Percentiles rank a stretch among this genome's conserved stretches.
Conservation (phyloP, 148 eudicot genomes). For the Camellia granthamiana region DNA sequence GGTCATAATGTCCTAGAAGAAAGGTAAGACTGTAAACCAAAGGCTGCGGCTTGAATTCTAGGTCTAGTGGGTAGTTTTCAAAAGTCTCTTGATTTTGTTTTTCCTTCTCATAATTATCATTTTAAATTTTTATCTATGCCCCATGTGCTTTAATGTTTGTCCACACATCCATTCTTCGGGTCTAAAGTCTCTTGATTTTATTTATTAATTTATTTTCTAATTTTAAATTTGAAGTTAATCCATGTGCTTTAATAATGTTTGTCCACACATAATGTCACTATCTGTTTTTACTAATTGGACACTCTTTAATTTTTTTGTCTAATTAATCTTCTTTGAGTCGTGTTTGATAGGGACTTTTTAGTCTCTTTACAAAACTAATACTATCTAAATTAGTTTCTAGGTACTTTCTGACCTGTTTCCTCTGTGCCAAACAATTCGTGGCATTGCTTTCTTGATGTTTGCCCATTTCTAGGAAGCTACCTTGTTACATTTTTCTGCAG, state of each 20-base stretch:
- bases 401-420: constrained; percentile 5
- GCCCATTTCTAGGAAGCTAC: background rate
- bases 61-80: background rate
- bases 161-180: background rate
- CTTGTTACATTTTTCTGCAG: background rate
- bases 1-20: background rate
- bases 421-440: constrained; percentile 2
- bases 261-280: background rate
- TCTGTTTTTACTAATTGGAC: background rate
- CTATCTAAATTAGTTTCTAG: background rate
- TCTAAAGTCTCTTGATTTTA: too few relatives aligned
- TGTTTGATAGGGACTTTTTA: constrained; percentile 1
- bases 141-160: background rate
- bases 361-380: background rate
- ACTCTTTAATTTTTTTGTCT: background rate
- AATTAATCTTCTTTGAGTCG: background rate
- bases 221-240: background rate
- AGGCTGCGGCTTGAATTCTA: background rate
- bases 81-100: background rate
- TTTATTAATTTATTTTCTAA: too few relatives aligned
- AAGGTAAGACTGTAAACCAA: background rate
- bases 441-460: background rate
- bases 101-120: background rate
- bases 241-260: background rate
- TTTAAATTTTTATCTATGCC: too few relatives aligned